phyloP scores from a whole-genome alignment of 2,329 filamentous ascomycete species.

The Arthrobotrys conoides region DNA sequence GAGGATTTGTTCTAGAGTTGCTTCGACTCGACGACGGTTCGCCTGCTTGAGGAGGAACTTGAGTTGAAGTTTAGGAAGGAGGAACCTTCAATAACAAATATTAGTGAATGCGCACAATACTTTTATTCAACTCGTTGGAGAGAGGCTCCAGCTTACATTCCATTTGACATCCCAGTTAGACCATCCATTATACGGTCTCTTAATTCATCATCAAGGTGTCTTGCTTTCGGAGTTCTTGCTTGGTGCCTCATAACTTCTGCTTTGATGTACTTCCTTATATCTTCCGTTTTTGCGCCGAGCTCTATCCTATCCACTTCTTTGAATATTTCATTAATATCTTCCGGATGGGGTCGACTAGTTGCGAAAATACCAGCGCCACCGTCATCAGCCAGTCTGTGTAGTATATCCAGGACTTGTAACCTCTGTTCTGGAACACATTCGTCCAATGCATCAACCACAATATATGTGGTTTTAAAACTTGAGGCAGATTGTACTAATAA shows the following conservation, averaged over 20 bases:
- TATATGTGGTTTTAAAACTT: conserved; percentile 1
- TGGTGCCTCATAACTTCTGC: conserved; percentile 4
- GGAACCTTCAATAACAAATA: not conserved
- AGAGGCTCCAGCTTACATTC: conserved; percentile 19
- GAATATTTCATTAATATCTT: conserved; percentile 16
- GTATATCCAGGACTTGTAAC: not conserved
- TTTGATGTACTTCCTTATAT: conserved; percentile 12
- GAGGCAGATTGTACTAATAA: not conserved
- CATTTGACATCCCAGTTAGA: conserved; percentile 9
- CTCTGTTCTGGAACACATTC: conserved; percentile 10
- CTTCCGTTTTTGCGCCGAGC: not conserved
- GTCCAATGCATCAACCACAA: conserved; percentile 33
- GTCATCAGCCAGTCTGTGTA: not conserved
- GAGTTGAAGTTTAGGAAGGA: conserved; percentile 15
- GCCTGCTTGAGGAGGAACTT: conserved; percentile 14
- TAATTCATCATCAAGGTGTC: not conserved
- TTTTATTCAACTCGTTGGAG: not conserved
- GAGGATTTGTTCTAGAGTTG: conserved; percentile 4
- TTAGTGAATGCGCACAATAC: no score
- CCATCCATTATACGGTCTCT: not conserved
- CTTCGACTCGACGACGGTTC: conserved; percentile 1
- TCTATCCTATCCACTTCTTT: conserved; percentile 8
- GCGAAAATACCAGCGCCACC: not conserved
- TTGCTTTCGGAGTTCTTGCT: not conserved
- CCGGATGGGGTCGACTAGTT: conserved; percentile 19